phyloP scores from a whole-genome alignment of 2,329 filamentous ascomycete genomes.

The Arthrobotrys megalospora region DNA sequence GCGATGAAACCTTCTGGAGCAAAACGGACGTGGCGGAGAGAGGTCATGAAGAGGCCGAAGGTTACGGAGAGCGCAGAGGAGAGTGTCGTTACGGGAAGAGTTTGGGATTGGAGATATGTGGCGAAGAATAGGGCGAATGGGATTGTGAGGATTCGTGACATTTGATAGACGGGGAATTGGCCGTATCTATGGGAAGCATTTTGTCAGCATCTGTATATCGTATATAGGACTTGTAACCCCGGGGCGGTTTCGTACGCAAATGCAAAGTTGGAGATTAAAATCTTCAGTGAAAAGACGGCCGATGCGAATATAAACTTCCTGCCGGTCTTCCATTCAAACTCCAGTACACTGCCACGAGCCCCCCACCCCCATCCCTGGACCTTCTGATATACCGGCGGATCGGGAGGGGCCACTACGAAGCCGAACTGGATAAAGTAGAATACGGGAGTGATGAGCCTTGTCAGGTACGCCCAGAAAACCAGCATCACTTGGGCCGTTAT shows the following conservation, averaged over 20 bases:
- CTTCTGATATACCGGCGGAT: slow-evolving; percentile 61
- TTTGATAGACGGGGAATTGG: slow-evolving; percentile 71
- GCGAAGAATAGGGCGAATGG: slow-evolving; percentile 71
- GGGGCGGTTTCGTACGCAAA: slow-evolving; percentile 68
- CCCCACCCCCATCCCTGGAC: slow-evolving; percentile 70
- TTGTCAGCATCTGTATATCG: slow-evolving; percentile 5
- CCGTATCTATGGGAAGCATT: slow-evolving; percentile 68
- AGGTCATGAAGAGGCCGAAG: slow-evolving; percentile 71
- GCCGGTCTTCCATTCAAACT: slow-evolving; percentile 70
- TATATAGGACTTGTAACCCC: neutral
- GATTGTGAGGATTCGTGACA: slow-evolving; percentile 71
- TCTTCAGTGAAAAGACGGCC: slow-evolving; percentile 71
- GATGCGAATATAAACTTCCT: slow-evolving; percentile 71
- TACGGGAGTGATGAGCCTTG: slow-evolving; percentile 68
- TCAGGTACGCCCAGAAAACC: slow-evolving; percentile 70
- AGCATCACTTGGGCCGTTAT: slow-evolving; percentile 71
- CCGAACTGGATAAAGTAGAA: slow-evolving; percentile 69
- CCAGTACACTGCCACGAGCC: slow-evolving; percentile 72
- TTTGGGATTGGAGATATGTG: slow-evolving; percentile 69
- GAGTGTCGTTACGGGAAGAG: slow-evolving; percentile 70
- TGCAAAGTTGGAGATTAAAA: slow-evolving; percentile 72
- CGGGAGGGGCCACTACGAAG: slow-evolving; percentile 68
- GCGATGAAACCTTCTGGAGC: slow-evolving; percentile 72
- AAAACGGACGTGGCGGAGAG: slow-evolving; percentile 69
- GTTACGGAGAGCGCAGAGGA: slow-evolving; percentile 71